These are phyloP conservation scores for Solanum hybrid DNA, from an alignment of 305 asterid genomes.

Conservation along the genomic window DNA sequence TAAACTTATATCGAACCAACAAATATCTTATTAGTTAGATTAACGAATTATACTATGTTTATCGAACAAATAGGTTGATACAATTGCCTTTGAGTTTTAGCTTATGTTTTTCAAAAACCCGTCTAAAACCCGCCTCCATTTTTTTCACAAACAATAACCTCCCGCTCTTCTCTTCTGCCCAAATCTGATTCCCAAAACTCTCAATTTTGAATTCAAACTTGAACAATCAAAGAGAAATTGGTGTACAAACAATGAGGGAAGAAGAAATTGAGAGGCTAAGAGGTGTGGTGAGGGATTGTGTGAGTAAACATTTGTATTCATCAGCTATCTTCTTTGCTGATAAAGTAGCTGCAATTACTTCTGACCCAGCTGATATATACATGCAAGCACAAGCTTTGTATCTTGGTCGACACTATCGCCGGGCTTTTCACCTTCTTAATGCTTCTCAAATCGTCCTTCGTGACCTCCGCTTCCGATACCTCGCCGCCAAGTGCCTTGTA, in stretches of 20 bases:
- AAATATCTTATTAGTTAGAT: neutral
- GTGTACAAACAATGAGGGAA: constrained; percentile 50
- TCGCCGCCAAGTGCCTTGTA: constrained; percentile 95
- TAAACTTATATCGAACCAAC: neutral
- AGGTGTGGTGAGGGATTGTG: constrained; percentile 92
- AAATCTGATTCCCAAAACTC: neutral
- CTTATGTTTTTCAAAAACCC: neutral
- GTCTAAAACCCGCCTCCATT: neutral
- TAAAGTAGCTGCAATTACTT: constrained; percentile 92
- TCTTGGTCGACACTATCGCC: constrained; percentile 91
- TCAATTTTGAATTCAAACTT: neutral
- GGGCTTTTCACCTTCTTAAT: constrained; percentile 92
- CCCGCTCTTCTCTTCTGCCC: neutral
- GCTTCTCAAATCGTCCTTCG: constrained; percentile 86
- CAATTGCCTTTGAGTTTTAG: neutral
- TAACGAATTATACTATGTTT: neutral
- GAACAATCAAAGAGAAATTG: neutral
- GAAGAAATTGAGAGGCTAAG: constrained; percentile 83
- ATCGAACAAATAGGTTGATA: neutral
- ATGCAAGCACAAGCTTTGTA: constrained; percentile 99
- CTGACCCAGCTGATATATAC: constrained; percentile 93
- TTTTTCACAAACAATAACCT: constrained; percentile 1
- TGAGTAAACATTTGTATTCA: constrained; percentile 92
- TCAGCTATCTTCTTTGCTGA: constrained; percentile 97
- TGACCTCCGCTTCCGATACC: constrained; percentile 89